Base-by-base conservation (phyloP, 2,329 filamentous ascomycete genomes). In the Penicillium sp. region DNA sequence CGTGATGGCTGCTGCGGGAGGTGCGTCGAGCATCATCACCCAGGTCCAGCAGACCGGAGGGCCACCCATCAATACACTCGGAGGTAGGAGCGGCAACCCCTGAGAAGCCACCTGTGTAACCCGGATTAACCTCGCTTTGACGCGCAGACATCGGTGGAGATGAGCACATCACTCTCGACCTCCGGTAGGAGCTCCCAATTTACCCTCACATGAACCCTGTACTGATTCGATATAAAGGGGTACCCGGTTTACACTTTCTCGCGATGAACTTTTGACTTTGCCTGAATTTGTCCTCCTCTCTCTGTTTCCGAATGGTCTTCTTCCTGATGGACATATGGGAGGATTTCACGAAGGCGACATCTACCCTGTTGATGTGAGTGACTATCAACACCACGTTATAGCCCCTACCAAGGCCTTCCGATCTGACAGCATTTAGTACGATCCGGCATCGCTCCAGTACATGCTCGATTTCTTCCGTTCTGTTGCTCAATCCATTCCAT, bases 391-490 rank as follows among this genome's bases (percentile, higher is more conserved):
- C 6, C 14, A 13, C 13, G 16, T 13, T 40, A 18, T 18, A 10
- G 16, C 18, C 22, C 20, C 14, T 22, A 36, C n/a, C 27, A 16
- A 24, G 10, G 20, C 10, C 10, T n/a, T 27, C 35, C 35, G 13
- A 40, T 31, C 40, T 50, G 40, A 58, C 57, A 44, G 55, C 44
- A 51, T 57, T 39, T 76, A 99, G 94, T 99, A 97, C 76, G 94
- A 99, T 73, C 92, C 94, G 22, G 86, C 87, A 47, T 97, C 92
- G 43, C 83, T 99, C 49, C 91, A 97, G 75, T 99, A 97, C 77
- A 99, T 99, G 94, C 84, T 99, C 59, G 92, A 96, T 66, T 99
- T 99, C 75, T 99, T 99, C 79, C 88, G 94, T 59, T 86, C 87
- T 61, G 92, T 99, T 57, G 94, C 94, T 48, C 91, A 96, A 74